Base-by-base conservation (phyloP, 768 basidiomycete species). In the Exidia glandulosa region DNA sequence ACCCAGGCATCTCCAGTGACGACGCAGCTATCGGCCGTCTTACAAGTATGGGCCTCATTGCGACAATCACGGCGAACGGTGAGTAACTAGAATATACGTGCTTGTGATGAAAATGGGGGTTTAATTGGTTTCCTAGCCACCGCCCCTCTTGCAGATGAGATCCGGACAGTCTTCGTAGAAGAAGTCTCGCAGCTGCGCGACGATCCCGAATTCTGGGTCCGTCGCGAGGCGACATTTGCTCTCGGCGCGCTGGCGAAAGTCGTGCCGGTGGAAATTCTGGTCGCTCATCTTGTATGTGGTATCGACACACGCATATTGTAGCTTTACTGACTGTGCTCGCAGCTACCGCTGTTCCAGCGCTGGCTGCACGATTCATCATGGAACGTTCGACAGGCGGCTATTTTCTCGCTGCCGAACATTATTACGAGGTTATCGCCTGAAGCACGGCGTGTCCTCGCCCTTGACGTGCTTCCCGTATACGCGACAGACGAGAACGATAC, bases 21-120 rank as follows among this genome's bases (percentile, higher is more conserved):
- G 90, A 94, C 68, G 90, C 87, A 14, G 83, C 88, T 3, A 79
- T 92, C 23, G 94, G 94, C 4, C 80, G 92, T 60, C 76, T 95
- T 56, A 89, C 90, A 3, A 91, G 91, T 66, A 93, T 96, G 92
- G 91, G 90, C 68, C 74, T 96, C 57, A 89, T 95, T 76, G 93
- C 93, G 37, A 85, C 90, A 7, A 84, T 93, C 13, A 82, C 88
- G 32, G 89, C 91, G 30, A 84, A 83, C 63, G 86, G 87, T 88
- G 69, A 68, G 79, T 75, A 57, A n/a, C n/a, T n/a, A n/a, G n/a
- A n/a, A n/a, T n/a, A n/a, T n/a, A n/a, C n/a, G n/a, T n/a, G n/a
- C n/a, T n/a, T n/a, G n/a, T n/a, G n/a, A n/a, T n/a, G n/a, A n/a
- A n/a, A n/a, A n/a, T n/a, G n/a, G n/a, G n/a, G n/a, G n/a, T n/a